Evolutionary conservation across 441 rosid genomes (phyloP).

Genomic region (Pelargonium myrrhifolium): DNA sequence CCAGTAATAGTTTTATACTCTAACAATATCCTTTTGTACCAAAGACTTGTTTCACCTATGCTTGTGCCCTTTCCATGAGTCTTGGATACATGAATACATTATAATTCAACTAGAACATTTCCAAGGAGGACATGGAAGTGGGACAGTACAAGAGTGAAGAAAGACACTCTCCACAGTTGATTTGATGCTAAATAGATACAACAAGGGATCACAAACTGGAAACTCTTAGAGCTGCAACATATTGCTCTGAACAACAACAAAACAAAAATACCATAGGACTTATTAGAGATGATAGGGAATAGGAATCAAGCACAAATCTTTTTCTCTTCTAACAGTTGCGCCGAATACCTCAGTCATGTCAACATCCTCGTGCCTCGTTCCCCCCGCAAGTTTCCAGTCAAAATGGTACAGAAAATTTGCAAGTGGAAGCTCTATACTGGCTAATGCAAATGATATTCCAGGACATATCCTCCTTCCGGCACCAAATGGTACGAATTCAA

Average conservation of each 20-base stretch:
- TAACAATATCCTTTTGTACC: too few species aligned
- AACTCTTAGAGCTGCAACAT: too few species aligned
- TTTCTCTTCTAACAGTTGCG: slow-evolving; percentile 11
- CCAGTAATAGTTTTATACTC: too few species aligned
- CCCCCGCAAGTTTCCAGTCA: slow-evolving; percentile 22
- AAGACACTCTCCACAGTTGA: too few species aligned
- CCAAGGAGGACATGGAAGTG: too few species aligned
- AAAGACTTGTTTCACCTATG: too few species aligned
- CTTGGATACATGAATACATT: too few species aligned
- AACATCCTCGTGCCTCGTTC: slow-evolving; percentile 4
- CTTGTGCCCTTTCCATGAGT: too few species aligned
- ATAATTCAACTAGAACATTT: too few species aligned
- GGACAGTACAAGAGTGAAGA: too few species aligned
- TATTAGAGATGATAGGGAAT: neutral
- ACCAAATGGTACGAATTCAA: slow-evolving; percentile 30
- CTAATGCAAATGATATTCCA: slow-evolving; percentile 15
- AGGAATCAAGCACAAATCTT: slow-evolving; percentile 14
- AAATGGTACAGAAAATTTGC: slow-evolving; percentile 27
- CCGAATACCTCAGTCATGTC: slow-evolving; percentile 25
- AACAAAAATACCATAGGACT: neutral
- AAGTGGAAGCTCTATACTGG: slow-evolving; percentile 22
- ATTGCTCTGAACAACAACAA: neutral
- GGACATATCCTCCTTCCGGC: slow-evolving; percentile 31
- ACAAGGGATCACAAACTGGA: too few species aligned
- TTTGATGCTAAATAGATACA: too few species aligned